A percentile compares a stretch with the other conserved stretches of the same genome.
These are phyloP conservation scores for Aureobasidium sp. DNA, from an alignment of 2,329 filamentous ascomycete genomes.

Conservation along the genomic window DNA sequence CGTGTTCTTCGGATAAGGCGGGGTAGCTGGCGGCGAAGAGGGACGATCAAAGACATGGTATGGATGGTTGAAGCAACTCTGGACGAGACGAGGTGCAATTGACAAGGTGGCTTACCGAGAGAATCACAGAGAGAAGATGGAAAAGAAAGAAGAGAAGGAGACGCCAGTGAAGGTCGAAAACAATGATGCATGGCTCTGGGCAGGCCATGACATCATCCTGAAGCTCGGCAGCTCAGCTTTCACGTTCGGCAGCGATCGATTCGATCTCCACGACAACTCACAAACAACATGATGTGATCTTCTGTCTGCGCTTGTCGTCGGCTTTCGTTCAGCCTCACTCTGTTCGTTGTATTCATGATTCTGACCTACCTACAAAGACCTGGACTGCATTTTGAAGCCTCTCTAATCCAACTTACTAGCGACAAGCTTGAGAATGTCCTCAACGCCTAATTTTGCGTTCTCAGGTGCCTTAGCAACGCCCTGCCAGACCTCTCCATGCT, in stretches of 20 bases:
- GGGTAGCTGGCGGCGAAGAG: conserved; percentile 19
- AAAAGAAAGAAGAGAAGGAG: conserved; percentile 15
- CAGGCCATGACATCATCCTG: conserved; percentile 2
- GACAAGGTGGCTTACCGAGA: conserved; percentile 6
- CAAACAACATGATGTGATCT: too few relatives aligned
- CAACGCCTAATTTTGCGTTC: conserved; percentile 66
- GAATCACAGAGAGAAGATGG: conserved; percentile 4
- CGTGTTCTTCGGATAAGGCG: conserved; percentile 12
- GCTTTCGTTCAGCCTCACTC: not conserved
- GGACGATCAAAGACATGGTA: conserved; percentile 19
- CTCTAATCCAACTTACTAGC: conserved; percentile 48
- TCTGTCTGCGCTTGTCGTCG: conserved; percentile 9
- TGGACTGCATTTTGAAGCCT: not conserved
- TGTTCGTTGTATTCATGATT: conserved; percentile 9
- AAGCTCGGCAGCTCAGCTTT: not conserved
- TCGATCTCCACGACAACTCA: not conserved
- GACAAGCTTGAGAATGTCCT: conserved; percentile 78
- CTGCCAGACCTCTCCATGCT: conserved; percentile 91
- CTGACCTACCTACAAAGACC: not conserved
- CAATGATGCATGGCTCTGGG: conserved; percentile 10
- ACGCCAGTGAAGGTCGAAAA: conserved; percentile 16
- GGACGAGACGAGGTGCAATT: not conserved
- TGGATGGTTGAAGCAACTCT: not conserved
- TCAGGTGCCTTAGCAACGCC: conserved; percentile 73
- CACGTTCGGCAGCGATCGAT: conserved; percentile 9